Base-by-base conservation (phyloP, 768 basidiomycete genomes). In the Kwoniella pini region DNA sequence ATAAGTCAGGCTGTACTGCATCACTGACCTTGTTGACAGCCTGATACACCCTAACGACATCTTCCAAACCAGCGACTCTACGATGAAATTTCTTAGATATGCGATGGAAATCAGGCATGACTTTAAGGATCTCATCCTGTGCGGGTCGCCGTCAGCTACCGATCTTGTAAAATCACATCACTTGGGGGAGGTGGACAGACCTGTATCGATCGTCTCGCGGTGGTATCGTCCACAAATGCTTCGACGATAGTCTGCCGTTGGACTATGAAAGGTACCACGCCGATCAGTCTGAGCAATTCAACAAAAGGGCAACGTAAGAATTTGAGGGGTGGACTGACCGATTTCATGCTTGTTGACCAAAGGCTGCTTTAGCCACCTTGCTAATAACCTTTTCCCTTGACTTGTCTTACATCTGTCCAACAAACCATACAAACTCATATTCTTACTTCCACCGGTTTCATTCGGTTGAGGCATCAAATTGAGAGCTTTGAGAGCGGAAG, bases 351-450 rank as follows among this genome's bases (percentile, higher is more conserved):
- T 77, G 77, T 96, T 97, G 28, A 97, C 85, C 26, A 98, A 81
- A 4, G 96, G 96, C 75, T 98, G 96, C 74, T 96, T 97, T 40
- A 99, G 80, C 95, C 95, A 98, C 48, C 86, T 87, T 0, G 87
- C 89, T 2, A 99, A 82, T 39, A 96, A 77, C 56, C 96, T 81
- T 13, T 89, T 86, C 0, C 96, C 96, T 74, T 99, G 96, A 0
- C 90, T 86, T 0, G 96, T 98, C 80, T 96, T 96, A 81, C 95
- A 96, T 69, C 89, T 90, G 77, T 98, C 96, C 58, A 99, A 80
- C 7, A 96, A 80, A 0, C 93, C 93, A 54, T 93, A 86, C 4
- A 99, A 77, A 3, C 91, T 94, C 28, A 89, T 90, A 64, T 89
- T 93, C 72, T 90, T 88, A 54, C 85, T 86, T 1, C 85, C 81